phyloP scores from a whole-genome alignment of 192 early-diverging fungal genomes.

The Coemansia sp. region DNA sequence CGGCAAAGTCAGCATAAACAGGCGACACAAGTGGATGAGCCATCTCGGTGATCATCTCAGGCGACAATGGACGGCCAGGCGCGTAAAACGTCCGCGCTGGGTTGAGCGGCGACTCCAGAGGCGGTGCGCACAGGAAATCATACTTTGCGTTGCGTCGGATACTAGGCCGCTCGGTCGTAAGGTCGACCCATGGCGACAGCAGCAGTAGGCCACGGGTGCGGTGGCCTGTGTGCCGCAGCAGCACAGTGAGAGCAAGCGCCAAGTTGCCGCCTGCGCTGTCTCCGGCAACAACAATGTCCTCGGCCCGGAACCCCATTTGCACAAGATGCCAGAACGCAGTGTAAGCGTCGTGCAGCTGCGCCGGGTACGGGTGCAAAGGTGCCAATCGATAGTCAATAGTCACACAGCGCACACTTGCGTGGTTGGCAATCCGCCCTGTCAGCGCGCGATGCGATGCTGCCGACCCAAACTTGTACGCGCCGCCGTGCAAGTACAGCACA shows the following conservation, averaged over 20 bases:
- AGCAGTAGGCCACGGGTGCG: constrained; percentile 58
- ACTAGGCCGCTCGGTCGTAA: constrained; percentile 20
- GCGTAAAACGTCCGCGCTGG: constrained; percentile 36
- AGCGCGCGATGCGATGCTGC: constrained; percentile 55
- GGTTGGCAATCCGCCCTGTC: constrained; percentile 56
- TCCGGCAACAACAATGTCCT: constrained; percentile 64
- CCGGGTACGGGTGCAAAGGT: constrained; percentile 52
- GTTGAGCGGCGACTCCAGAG: constrained; percentile 22
- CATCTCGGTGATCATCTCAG: constrained; percentile 28
- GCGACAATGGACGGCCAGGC: constrained; percentile 27
- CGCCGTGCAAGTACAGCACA: constrained; percentile 78
- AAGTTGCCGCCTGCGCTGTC: constrained; percentile 76
- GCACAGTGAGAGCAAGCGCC: constrained; percentile 59
- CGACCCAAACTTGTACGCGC: constrained; percentile 61
- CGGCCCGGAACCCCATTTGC: constrained; percentile 57
- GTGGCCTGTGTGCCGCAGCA: constrained; percentile 58
- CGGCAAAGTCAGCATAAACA: constrained; percentile 33
- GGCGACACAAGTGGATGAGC: constrained; percentile 47
- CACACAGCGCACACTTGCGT: constrained; percentile 31
- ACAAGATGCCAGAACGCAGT: constrained; percentile 59
- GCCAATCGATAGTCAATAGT: constrained; percentile 53
- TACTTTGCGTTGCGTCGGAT: constrained; percentile 21
- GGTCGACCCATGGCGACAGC: constrained; percentile 53
- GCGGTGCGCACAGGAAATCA: constrained; percentile 25
- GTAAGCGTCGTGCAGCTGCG: constrained; percentile 64